Conservation (phyloP, 2,329 filamentous ascomycete genomes). For the Trichoderma sp. region DNA sequence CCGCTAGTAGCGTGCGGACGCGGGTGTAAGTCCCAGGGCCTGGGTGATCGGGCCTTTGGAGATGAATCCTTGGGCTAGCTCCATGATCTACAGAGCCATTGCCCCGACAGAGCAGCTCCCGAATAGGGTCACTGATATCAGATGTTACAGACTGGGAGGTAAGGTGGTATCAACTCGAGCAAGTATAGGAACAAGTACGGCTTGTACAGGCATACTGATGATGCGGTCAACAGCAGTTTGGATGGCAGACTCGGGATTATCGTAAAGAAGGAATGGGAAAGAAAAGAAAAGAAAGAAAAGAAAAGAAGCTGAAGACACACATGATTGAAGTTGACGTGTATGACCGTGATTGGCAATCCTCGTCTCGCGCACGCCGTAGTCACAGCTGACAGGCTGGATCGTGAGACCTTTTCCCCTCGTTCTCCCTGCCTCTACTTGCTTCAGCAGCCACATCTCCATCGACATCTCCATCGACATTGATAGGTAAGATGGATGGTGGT, state of each 20-base stretch:
- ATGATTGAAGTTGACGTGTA: not conserved
- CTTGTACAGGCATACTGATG: not conserved
- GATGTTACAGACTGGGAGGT: not conserved
- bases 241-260: not conserved
- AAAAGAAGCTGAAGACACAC: not conserved
- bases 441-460: not conserved
- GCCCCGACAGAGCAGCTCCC: not conserved
- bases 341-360: not conserved
- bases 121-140: not conserved
- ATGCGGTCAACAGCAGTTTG: not conserved
- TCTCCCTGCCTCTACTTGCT: not conserved
- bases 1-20: conserved; percentile 3
- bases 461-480: not conserved
- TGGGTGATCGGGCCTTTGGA: conserved; percentile 3
- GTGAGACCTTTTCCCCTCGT: not conserved
- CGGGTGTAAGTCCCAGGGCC: not conserved
- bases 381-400: not conserved
- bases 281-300: not conserved
- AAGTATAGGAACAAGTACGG: not conserved
- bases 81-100: not conserved
- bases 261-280: not conserved
- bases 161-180: not conserved
- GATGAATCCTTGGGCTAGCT: not conserved
- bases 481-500: not conserved
- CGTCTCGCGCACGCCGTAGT: not conserved